Percentiles rank a stretch among this genome's conserved stretches.
Evolutionary conservation across 805 yeast genomes (phyloP).

Genomic region (Candida verbasci): DNA sequence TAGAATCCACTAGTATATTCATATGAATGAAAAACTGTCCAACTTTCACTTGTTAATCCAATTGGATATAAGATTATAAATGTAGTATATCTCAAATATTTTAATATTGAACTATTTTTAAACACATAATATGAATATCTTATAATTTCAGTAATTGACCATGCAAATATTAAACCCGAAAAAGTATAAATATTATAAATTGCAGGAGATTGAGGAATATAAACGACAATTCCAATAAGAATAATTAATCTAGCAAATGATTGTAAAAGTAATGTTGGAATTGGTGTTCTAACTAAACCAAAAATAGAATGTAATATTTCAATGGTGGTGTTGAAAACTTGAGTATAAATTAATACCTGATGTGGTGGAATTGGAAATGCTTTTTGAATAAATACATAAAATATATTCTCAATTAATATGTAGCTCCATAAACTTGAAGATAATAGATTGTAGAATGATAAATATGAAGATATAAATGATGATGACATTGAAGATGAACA

Average conservation of each 20-base stretch:
- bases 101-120: conserved; percentile 14
- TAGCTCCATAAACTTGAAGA: neutral
- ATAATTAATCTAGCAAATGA: conserved; percentile 26
- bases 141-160: conserved; percentile 26
- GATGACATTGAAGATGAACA: too few relatives aligned
- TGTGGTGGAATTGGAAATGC: conserved; percentile 18
- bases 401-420: neutral
- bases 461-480: too few relatives aligned
- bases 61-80: conserved; percentile 27
- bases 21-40: conserved; percentile 20
- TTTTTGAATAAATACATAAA: neutral
- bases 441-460: neutral
- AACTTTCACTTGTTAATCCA: conserved; percentile 24
- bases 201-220: conserved; percentile 25
- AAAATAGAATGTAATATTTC: conserved; percentile 20
- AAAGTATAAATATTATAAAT: conserved; percentile 18
- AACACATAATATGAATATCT: conserved; percentile 24
- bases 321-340: conserved; percentile 20
- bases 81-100: conserved; percentile 26
- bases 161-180: conserved; percentile 20
- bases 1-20: conserved; percentile 9
- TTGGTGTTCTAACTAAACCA: conserved; percentile 26
- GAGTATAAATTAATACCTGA: conserved; percentile 20
- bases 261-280: conserved; percentile 22
- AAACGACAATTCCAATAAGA: conserved; percentile 23